Evolutionary conservation across 2,329 filamentous ascomycete species (phyloP), one percentile per base, ranked within the genome.

Genomic region (Myriosclerotinia curreyana): DNA sequence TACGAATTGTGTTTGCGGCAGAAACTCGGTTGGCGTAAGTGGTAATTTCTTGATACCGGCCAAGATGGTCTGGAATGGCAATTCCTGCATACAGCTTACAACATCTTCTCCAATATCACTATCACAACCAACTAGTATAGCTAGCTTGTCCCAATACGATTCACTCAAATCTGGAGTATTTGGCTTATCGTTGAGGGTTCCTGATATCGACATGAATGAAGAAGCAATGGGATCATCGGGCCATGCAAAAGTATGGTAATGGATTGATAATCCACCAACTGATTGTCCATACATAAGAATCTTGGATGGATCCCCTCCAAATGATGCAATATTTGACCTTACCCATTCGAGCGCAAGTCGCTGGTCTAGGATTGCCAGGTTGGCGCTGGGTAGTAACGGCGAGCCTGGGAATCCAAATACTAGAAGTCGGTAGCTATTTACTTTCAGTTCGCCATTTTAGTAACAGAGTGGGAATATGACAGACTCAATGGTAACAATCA

Each of bases 221-320:
- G 65, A 62, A 44, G 65, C 71, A 49, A 69, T 72, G 1, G 70
- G 68, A 52, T 66, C 55, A 2, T 60, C 40, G 3, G 25, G 51
- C 46, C 42, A 66, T 20, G 61, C 55, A 34, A 64, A 64, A 15
- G 54, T 20, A 51, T 60, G 50, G 6, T 1, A 65, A 58, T 73
- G 67, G 2, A 68, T 66, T 1, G 70, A 70, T 17, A 66, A 62
- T 12, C 71, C 79, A 17, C 78, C 77, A 6, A 78, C 77, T 7
- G 74, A 77, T 67, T 79, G 76, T 25, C 71, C 69, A 49, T 72
- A 72, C 49, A 72, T 52, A 11, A 71, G 69, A 46, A 73, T 72
- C n/a, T n/a, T 38, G 20, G 55, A 31, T 17, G 61, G 52, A 6
- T 58, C 61, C 2, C 61, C 61, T 28, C 44, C 52, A 6, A 64